Percentiles rank a stretch among this genome's conserved stretches.
These are phyloP conservation scores for Hortiboletus flavorubellus DNA, from an alignment of 768 basidiomycete species.

Conservation along the genomic window DNA sequence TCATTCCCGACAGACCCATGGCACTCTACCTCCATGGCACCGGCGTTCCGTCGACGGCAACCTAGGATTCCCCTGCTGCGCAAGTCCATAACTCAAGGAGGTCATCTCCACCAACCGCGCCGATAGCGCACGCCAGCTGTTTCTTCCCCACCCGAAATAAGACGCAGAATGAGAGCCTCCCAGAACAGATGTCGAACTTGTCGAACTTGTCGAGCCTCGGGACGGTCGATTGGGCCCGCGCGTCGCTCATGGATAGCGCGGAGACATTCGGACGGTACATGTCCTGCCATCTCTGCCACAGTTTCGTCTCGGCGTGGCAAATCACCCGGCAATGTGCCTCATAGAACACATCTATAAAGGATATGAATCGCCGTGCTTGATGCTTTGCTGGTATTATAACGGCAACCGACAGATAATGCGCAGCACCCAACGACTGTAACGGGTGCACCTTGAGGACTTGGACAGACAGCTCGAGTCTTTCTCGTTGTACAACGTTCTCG, in stretches of 20 bases:
- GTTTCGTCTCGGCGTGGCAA: constrained; percentile 46
- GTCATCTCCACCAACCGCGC: too few relatives aligned
- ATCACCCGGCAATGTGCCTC: constrained; percentile 38
- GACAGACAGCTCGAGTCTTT: not conserved
- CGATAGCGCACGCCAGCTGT: too few relatives aligned
- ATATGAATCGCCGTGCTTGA: constrained; percentile 57
- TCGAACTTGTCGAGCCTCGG: constrained; percentile 46
- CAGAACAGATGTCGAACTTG: constrained; percentile 52
- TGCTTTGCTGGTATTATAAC: constrained; percentile 53
- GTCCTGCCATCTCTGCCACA: constrained; percentile 44
- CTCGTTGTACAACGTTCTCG: constrained; percentile 53
- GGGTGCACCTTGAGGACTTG: constrained; percentile 22
- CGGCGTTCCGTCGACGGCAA: too few relatives aligned
- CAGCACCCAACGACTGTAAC: not conserved
- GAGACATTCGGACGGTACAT: constrained; percentile 55
- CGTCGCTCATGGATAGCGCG: constrained; percentile 28
- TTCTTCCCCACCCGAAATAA: too few relatives aligned
- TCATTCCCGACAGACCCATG: too few relatives aligned
- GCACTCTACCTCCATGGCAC: too few relatives aligned
- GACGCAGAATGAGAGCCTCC: too few relatives aligned
- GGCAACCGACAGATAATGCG: constrained; percentile 34
- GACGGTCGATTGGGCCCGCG: constrained; percentile 24
- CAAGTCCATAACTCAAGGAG: too few relatives aligned
- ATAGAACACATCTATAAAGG: constrained; percentile 48
- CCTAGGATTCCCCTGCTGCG: too few relatives aligned